phyloP scores from a whole-genome alignment of 768 basidiomycete genomes.

The Rhizopogon vesiculosus region DNA sequence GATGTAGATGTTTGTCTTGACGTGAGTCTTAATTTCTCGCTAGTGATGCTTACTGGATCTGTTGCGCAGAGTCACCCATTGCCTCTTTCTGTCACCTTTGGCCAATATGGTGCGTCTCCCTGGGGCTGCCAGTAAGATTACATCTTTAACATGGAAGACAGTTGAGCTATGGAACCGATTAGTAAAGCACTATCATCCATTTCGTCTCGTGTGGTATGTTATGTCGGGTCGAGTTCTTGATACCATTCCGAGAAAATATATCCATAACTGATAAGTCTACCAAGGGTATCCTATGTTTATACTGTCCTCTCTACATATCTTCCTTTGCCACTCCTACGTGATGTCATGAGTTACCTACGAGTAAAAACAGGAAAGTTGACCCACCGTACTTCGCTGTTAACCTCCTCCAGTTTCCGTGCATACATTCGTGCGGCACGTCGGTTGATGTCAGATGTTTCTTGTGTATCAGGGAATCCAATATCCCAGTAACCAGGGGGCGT shows the following conservation, averaged over 20 bases:
- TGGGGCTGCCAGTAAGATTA: not conserved
- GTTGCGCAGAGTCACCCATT: constrained; percentile 46
- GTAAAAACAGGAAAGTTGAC: constrained; percentile 17
- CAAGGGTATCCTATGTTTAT: constrained; percentile 6
- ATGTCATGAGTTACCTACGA: not conserved
- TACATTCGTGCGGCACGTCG: constrained; percentile 69
- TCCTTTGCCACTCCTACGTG: constrained; percentile 15
- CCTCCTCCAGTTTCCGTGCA: constrained; percentile 49
- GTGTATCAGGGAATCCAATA: constrained; percentile 87
- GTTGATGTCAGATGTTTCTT: constrained; percentile 77
- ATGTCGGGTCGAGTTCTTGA: constrained; percentile 45
- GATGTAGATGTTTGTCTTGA: not conserved
- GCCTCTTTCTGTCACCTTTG: constrained; percentile 47
- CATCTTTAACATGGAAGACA: constrained; percentile 14
- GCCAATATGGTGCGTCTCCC: constrained; percentile 44
- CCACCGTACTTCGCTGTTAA: constrained; percentile 57
- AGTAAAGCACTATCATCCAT: constrained; percentile 52
- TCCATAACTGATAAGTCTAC: constrained; percentile 4
- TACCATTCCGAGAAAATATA: constrained; percentile 35
- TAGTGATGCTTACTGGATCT: not conserved
- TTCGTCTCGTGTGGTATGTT: constrained; percentile 46
- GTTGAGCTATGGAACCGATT: constrained; percentile 47
- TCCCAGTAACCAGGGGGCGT: constrained; percentile 90
- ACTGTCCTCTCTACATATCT: constrained; percentile 22
- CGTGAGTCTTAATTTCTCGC: not conserved